Evolutionary conservation across 2,329 filamentous ascomycete species (phyloP).

Genomic region (Fusarium protoensiforme): DNA sequence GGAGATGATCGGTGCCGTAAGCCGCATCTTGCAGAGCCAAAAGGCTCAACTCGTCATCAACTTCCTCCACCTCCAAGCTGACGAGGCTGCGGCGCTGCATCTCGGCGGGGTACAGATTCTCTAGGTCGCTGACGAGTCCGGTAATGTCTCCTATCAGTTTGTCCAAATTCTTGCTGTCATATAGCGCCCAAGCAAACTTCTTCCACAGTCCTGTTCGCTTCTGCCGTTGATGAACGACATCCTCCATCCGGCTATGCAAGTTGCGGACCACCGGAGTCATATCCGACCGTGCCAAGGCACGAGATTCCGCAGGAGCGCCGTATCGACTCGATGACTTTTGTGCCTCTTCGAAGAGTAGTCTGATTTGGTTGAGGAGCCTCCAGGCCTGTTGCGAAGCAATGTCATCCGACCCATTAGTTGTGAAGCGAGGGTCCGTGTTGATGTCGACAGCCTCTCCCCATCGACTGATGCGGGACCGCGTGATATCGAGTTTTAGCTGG

Average conservation of each 20-base stretch:
- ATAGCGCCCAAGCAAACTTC: background rate
- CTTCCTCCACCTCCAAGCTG: slow-evolving; percentile 35
- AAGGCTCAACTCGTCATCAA: slow-evolving; percentile 38
- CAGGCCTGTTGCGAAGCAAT: rapidly evolving
- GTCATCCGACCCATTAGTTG: background rate
- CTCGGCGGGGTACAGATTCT: slow-evolving; percentile 37
- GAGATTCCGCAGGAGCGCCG: background rate
- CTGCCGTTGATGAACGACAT: background rate
- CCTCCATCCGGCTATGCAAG: background rate
- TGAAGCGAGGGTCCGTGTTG: slow-evolving; percentile 42
- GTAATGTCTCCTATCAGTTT: slow-evolving; percentile 35
- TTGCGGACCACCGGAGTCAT: background rate
- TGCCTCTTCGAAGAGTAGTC: background rate
- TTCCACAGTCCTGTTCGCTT: background rate
- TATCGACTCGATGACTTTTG: background rate
- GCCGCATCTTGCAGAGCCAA: slow-evolving; percentile 20
- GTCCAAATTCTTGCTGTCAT: slow-evolving; percentile 29
- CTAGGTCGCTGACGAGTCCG: slow-evolving; percentile 39
- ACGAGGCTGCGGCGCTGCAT: slow-evolving; percentile 21
- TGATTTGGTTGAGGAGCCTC: background rate
- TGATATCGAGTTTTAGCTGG: slow-evolving; percentile 47
- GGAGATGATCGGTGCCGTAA: background rate
- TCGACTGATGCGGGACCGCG: slow-evolving; percentile 45
- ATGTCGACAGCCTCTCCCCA: slow-evolving; percentile 49
- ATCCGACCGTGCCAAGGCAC: background rate